These are phyloP conservation scores for Metarhizium album DNA, from an alignment of 2,329 filamentous ascomycete species.

Conservation along the genomic window DNA sequence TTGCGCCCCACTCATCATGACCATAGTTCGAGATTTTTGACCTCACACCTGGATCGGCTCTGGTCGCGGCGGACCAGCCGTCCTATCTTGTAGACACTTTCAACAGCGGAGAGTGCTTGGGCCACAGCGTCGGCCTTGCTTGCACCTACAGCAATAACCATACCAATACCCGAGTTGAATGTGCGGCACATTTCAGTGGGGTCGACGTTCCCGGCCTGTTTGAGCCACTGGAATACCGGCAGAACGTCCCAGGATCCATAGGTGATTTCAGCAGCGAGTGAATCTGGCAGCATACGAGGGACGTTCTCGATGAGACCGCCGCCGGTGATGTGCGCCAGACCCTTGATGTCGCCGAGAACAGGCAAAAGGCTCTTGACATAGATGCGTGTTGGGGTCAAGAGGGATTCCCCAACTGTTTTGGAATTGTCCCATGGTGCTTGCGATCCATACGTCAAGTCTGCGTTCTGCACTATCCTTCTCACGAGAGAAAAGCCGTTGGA, in stretches of 20 bases:
- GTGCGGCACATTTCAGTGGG: slow-evolving; percentile 77
- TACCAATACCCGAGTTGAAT: slow-evolving; percentile 91
- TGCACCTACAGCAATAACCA: slow-evolving; percentile 73
- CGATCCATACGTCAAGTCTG: slow-evolving; percentile 60
- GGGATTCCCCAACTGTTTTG: slow-evolving; percentile 57
- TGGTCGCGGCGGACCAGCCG: slow-evolving; percentile 49
- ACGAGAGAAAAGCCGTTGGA: slow-evolving; percentile 98
- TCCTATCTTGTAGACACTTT: slow-evolving; percentile 70
- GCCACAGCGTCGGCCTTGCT: slow-evolving; percentile 51
- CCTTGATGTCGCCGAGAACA: slow-evolving; percentile 63
- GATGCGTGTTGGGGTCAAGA: slow-evolving; percentile 85
- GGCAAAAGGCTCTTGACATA: slow-evolving; percentile 78
- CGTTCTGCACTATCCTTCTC: slow-evolving; percentile 70
- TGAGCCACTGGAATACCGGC: slow-evolving; percentile 79
- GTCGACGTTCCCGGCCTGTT: slow-evolving; percentile 57
- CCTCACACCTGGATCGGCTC: slow-evolving; percentile 21
- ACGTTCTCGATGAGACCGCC: slow-evolving; percentile 91
- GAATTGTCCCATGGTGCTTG: slow-evolving; percentile 63
- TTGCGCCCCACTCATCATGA: slow-evolving; percentile 1
- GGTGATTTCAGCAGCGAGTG: slow-evolving; percentile 73
- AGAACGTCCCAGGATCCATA: slow-evolving; percentile 65
- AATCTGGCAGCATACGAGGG: slow-evolving; percentile 76
- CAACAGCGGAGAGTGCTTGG: slow-evolving; percentile 49
- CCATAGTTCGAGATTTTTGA: slow-evolving; percentile 26
- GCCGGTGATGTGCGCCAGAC: slow-evolving; percentile 93